phyloP scores from a whole-genome alignment of 345 rosid genomes.

The Triadica sebifera region DNA sequence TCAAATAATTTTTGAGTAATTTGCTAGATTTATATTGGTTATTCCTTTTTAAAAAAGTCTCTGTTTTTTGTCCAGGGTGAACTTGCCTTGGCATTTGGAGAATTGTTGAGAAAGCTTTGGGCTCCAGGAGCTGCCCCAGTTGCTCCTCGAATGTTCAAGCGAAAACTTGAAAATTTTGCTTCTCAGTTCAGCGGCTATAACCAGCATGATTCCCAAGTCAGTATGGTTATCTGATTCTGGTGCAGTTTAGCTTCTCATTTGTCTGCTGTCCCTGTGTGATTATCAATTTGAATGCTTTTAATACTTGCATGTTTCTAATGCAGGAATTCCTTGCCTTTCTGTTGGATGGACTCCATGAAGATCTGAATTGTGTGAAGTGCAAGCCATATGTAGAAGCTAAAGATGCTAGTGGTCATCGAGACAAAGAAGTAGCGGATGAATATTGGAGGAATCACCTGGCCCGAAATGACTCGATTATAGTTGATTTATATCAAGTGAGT shows the following conservation, averaged over 20 bases:
- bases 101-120: conserved; percentile 28
- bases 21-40: background rate
- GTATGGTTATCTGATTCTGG: conserved; percentile 1
- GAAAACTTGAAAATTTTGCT: conserved; percentile 24
- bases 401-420: conserved; percentile 23
- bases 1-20: background rate
- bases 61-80: conserved; percentile 16
- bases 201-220: conserved; percentile 32
- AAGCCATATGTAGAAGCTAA: conserved; percentile 27
- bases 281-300: background rate
- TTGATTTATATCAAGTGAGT: conserved; percentile 32
- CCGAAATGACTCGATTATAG: conserved; percentile 32
- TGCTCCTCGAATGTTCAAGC: conserved; percentile 25
- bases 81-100: conserved; percentile 29
- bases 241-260: background rate
- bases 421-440: conserved; percentile 28
- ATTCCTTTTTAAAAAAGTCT: background rate
- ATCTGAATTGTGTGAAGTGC: conserved; percentile 25
- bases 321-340: conserved; percentile 33
- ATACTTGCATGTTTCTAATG: background rate
- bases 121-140: conserved; percentile 19
- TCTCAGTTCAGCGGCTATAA: conserved; percentile 31
- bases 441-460: conserved; percentile 29
- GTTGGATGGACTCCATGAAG: conserved; percentile 36
- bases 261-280: background rate